Evolutionary conservation across 768 basidiomycete species (phyloP), one percentile per base, ranked within the genome.

Genomic region (Boletus rex-veris): DNA sequence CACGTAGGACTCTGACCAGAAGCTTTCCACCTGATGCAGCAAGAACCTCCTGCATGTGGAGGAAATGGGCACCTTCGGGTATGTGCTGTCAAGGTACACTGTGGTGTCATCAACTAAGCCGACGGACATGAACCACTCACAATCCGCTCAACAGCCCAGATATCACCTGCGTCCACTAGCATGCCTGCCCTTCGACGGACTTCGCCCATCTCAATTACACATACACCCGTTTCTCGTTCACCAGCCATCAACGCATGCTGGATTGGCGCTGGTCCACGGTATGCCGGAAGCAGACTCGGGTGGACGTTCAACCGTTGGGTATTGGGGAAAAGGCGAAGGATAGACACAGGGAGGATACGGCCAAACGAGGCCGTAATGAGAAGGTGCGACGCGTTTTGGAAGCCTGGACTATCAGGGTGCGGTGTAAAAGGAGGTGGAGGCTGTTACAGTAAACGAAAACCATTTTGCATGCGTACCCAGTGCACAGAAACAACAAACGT

Each of bases 291-390:
- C 0, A 92, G 73, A 35, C 93, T 95, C 0, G 93, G 92, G 62
- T 98, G 94, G 7, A 98, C 83, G 63, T 98, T 97, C 36, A 98
- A 74, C 21, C 87, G 75, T 43, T 82, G 80, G 0, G 69, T 62
- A 0, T 75, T 74, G 0, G 72, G 77, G 63, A 96, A 96, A 38
- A 78, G 74, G 14, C 74, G 64, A 15, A 97, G 80, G 48, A 89
- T 73, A 3, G 75, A 63, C 5, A 74, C 65, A 0, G 90, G 80
- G 12, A 98, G 78, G 59, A 95, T 92, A 43, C 88, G 86, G 1
- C 94, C 94, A 58, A 96, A 96, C 1, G 94, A 96, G 7, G 94
- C 91, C 1, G 93, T 93, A 7, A 98, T 64, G 9, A 97, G 76
- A 30, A 95, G 64, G 55, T 88, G 81, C 12, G 76, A 70, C 4